These are phyloP conservation scores for Dacryopinax primogenitus DNA, from an alignment of 768 basidiomycete genomes.

Conservation along the genomic window DNA sequence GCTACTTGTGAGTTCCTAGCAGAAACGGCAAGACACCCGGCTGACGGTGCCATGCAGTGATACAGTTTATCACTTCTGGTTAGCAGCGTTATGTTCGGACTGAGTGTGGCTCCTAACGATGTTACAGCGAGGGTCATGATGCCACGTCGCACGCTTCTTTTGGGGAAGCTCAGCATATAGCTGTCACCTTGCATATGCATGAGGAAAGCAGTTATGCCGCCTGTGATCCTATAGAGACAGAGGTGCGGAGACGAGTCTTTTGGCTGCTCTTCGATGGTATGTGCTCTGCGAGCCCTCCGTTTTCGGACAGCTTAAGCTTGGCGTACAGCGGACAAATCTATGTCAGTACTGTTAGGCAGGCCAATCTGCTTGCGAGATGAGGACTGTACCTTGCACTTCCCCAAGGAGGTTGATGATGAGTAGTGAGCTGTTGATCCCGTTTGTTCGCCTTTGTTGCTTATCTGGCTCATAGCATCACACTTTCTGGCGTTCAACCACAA, in stretches of 20 bases:
- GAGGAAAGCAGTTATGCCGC: constrained; percentile 73
- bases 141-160: constrained; percentile 80
- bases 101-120: not conserved
- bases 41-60: constrained; percentile 37
- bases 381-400: constrained; percentile 80
- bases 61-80: constrained; percentile 72
- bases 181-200: constrained; percentile 70
- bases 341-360: constrained; percentile 70
- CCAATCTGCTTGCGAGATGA: constrained; percentile 80
- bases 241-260: constrained; percentile 73
- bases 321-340: constrained; percentile 68
- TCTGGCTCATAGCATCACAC: constrained; percentile 52
- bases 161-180: constrained; percentile 74
- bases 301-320: constrained; percentile 9
- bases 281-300: constrained; percentile 20
- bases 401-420: constrained; percentile 78
- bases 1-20: constrained; percentile 58
- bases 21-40: not conserved
- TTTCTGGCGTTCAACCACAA: constrained; percentile 67
- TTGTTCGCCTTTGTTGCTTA: constrained; percentile 11
- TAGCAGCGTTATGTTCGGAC: not conserved
- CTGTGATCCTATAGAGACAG: constrained; percentile 75
- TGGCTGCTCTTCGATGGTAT: constrained; percentile 82
- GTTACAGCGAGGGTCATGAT: constrained; percentile 52
- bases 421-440: constrained; percentile 51